These are phyloP conservation scores for Phytopythium cucurbitacearum DNA, from an alignment of 352 stramenopile genomes.

Conservation along the genomic window DNA sequence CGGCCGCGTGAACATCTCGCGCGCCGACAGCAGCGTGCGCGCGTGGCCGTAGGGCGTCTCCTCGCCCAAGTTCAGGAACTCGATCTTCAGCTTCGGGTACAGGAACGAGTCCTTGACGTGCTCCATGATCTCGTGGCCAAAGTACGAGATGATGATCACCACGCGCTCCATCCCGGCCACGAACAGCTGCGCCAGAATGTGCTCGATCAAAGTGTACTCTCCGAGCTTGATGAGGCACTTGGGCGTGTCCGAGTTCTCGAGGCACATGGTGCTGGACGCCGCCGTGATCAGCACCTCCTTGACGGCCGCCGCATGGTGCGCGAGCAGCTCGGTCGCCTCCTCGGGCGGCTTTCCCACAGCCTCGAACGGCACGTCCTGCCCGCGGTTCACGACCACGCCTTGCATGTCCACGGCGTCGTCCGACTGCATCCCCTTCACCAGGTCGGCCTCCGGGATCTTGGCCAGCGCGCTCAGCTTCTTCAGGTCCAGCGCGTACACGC, in stretches of 20 bases:
- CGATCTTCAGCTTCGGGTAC: conserved; percentile 73
- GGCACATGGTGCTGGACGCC: conserved; percentile 72
- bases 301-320: conserved; percentile 15
- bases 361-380: conserved; percentile 76
- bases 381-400: conserved; percentile 71
- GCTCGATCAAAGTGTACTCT: conserved; percentile 77
- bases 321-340: conserved; percentile 3
- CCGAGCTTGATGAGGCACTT: conserved; percentile 76
- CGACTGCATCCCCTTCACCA: conserved; percentile 69
- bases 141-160: conserved; percentile 84
- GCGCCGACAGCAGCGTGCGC: conserved; percentile 66
- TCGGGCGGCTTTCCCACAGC: conserved; percentile 54
- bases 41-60: conserved; percentile 71
- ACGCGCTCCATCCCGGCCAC: conserved; percentile 79
- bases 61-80: conserved; percentile 82
- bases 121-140: conserved; percentile 75
- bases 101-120: conserved; percentile 74
- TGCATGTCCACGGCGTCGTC: conserved; percentile 79
- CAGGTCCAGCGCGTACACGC: conserved; percentile 69
- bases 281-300: conserved; percentile 79
- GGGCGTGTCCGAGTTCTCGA: conserved; percentile 72
- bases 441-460: conserved; percentile 55
- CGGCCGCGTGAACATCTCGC: conserved; percentile 73
- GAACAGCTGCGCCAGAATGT: conserved; percentile 78
- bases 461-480: conserved; percentile 61